phyloP scores from a whole-genome alignment of 768 basidiomycete species.

The Russula emetica region DNA sequence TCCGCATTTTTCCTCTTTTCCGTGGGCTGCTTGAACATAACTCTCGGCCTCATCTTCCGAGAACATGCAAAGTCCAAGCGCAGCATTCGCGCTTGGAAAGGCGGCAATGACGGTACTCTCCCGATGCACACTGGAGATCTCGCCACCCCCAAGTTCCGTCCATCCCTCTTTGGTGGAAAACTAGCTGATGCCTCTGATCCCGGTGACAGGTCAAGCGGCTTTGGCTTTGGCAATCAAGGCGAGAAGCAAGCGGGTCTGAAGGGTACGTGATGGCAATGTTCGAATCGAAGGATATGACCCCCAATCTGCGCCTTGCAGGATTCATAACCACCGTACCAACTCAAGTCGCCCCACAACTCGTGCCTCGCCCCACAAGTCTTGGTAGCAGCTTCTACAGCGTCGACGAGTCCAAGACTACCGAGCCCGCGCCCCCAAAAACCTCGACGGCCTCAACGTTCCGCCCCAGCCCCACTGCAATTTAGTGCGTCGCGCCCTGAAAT shows the following conservation, averaged over 20 bases:
- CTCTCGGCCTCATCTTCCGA: constrained; percentile 77
- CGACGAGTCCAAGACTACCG: background rate
- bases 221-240: constrained; percentile 78
- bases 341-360: constrained; percentile 54
- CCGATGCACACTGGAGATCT: constrained; percentile 42
- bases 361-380: constrained; percentile 32
- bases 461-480: constrained; percentile 34
- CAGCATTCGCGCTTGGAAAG: constrained; percentile 62
- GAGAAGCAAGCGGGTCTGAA: constrained; percentile 71
- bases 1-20: constrained; percentile 82
- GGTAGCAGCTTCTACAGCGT: constrained; percentile 12
- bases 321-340: constrained; percentile 55
- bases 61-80: constrained; percentile 60
- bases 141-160: constrained; percentile 37
- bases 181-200: constrained; percentile 20
- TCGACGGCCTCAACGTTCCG: constrained; percentile 27
- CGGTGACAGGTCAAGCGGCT: constrained; percentile 41
- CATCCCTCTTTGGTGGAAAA: constrained; percentile 25
- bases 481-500: constrained; percentile 6
- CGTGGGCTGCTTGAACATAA: constrained; percentile 76
- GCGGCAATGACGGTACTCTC: constrained; percentile 48
- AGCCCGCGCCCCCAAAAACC: background rate
- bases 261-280: constrained; percentile 40
- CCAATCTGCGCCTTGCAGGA: constrained; percentile 35
- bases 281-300: background rate